Percentiles rank a stretch among this genome's conserved stretches.
phyloP scores from a whole-genome alignment of 257 asterid genomes.

The Paraleonurus japonicus region DNA sequence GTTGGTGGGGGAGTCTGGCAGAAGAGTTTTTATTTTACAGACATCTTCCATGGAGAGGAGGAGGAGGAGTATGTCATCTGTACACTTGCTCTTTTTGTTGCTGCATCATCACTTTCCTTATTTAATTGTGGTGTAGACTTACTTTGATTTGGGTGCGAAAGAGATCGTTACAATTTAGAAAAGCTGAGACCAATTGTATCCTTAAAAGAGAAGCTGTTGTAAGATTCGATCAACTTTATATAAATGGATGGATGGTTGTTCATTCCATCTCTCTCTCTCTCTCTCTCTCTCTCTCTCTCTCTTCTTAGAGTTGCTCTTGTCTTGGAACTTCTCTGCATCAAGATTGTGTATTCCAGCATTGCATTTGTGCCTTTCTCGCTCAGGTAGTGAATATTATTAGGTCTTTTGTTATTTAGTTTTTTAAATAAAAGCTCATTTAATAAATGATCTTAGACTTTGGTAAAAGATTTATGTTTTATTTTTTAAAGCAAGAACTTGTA shows the following conservation, averaged over 20 bases:
- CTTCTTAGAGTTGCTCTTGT: no score
- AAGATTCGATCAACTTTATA: constrained; percentile 21
- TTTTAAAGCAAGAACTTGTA: no score
- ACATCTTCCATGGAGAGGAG: neutral
- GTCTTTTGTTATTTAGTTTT: no score
- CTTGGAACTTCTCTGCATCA: no score
- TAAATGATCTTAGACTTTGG: no score
- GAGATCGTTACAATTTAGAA: constrained; percentile 20
- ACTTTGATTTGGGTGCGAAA: constrained; percentile 11
- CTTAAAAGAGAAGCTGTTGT: constrained; percentile 25
- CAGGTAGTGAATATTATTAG: no score
- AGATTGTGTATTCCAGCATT: neutral
- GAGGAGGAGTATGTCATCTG: constrained; percentile 12
- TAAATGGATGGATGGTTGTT: constrained; percentile 22
- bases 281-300: no score
- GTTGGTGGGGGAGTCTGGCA: constrained; percentile 28
- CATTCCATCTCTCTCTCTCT: no score
- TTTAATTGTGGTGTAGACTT: constrained; percentile 8
- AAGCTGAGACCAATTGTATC: constrained; percentile 20
- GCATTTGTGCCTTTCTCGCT: neutral
- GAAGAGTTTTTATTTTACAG: constrained; percentile 29
- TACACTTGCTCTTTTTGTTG: constrained; percentile 3
- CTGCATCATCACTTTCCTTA: constrained; percentile 7
- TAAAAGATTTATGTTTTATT: no score
- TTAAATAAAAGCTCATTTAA: no score